Evolutionary conservation across 2,329 filamentous ascomycete genomes (phyloP), one percentile per base, ranked within the genome.

Genomic region (Talaromyces pinophilus): DNA sequence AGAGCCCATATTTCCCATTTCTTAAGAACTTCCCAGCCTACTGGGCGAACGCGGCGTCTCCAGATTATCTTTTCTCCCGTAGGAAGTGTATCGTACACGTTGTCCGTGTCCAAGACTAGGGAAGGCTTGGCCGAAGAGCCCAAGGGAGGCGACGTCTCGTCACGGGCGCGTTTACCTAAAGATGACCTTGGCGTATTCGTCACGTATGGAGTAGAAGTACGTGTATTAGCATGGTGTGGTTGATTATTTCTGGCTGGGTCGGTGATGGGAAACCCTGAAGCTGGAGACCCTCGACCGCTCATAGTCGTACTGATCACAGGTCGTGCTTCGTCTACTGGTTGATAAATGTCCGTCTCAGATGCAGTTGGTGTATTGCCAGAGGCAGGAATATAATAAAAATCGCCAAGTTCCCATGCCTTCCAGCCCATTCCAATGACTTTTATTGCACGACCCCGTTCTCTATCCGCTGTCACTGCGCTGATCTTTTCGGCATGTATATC

Each of bases 1-100:
- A 81, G 70, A 7, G 73, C 76, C 79, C 79, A 82, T 19, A 82
- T 78, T 65, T 81, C 80, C 75, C 79, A 81, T 50, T 79, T 68
- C 62, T 78, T 75, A 15, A 82, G 69, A 5, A 78, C 76, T 5
- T 81, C 77, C 77, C 78, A 80, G 5, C 74, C 74, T 7, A 79
- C 77, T 25, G 77, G 74, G 7, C 73, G 73, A 28, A 80, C 70
- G 11, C 70, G 71, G 19, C 80, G 74, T 63, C 73, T 73, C 70
- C 75, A 76, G 10, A 74, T 63, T 11, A 67, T 52, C 48, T 68
- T 69, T 17, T 74, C 70, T 7, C 72, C 71, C 10, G 71, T 71
- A 11, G 62, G 59, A 11, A 69, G 33, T 6, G 67, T 62, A 35
- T 69, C 68, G 2, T 69, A 64, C 19, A 67, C 50, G 22, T 65